These are phyloP conservation scores for Heterobasidion occidentale DNA, from an alignment of 1,284 basidiomycete genomes.

Conservation along the genomic window DNA sequence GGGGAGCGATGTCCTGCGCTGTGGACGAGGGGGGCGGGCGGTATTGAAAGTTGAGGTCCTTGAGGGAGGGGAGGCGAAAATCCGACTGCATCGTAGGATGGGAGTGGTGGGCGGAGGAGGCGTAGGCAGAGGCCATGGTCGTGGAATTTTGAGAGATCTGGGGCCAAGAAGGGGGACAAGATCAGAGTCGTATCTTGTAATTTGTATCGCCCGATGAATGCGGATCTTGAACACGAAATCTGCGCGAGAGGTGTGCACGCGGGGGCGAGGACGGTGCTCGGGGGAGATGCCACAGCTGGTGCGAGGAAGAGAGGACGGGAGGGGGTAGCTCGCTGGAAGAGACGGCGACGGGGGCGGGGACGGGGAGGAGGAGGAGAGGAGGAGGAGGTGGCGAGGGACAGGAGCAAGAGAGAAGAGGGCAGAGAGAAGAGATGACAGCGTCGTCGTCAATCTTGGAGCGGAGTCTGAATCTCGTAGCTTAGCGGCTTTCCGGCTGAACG, in stretches of 20 bases:
- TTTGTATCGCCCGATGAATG: slow-evolving; percentile 21
- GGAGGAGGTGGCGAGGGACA: background rate
- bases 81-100: slow-evolving; percentile 28
- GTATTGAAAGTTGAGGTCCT: slow-evolving; percentile 53
- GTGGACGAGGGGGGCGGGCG: slow-evolving; percentile 20
- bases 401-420: background rate
- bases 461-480: background rate
- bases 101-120: slow-evolving; percentile 22
- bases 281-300: background rate
- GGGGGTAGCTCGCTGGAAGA: background rate
- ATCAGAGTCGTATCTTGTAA: slow-evolving; percentile 12
- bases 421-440: background rate
- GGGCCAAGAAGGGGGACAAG: background rate
- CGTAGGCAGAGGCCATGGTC: slow-evolving; percentile 25
- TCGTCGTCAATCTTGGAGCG: background rate
- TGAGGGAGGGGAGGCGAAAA: slow-evolving; percentile 56
- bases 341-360: background rate
- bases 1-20: slow-evolving; percentile 23
- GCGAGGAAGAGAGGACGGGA: background rate
- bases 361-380: background rate
- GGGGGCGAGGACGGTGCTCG: background rate
- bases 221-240: slow-evolving; percentile 11
- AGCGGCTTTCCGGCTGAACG: background rate
- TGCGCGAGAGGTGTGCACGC: background rate
- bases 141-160: slow-evolving; percentile 3